These are phyloP conservation scores for Rhynchosporium secalis DNA, from an alignment of 2,329 filamentous ascomycete genomes.

Conservation along the genomic window DNA sequence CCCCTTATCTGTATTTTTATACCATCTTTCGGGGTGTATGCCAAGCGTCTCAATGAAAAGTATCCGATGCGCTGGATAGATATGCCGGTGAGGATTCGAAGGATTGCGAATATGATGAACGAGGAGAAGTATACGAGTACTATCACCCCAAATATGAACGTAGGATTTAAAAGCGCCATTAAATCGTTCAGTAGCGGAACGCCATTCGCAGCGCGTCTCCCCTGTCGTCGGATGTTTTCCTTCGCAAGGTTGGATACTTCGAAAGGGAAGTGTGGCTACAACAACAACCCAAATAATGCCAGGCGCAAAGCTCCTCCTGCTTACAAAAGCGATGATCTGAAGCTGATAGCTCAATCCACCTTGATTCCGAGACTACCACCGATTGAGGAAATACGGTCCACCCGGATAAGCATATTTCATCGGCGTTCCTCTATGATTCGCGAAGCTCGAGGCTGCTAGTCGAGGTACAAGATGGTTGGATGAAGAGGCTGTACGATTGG, in stretches of 20 bases:
- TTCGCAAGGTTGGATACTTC: not conserved
- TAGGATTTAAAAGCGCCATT: constrained; percentile 70
- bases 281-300: not conserved
- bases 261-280: constrained; percentile 1
- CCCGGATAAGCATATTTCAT: constrained; percentile 19
- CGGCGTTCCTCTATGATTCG: not conserved
- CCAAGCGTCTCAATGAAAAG: constrained; percentile 84
- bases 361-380: constrained; percentile 6
- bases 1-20: constrained; percentile 86
- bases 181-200: constrained; percentile 25
- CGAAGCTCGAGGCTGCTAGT: constrained; percentile 6
- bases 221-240: not conserved
- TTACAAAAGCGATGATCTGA: constrained; percentile 5
- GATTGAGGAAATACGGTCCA: not conserved
- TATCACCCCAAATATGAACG: constrained; percentile 82
- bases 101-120: constrained; percentile 88
- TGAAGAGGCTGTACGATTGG: constrained; percentile 7
- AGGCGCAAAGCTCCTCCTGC: constrained; percentile 1
- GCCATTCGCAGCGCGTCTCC: constrained; percentile 28
- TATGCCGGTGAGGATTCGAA: constrained; percentile 88
- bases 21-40: constrained; percentile 87
- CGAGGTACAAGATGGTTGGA: constrained; percentile 9
- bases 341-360: not conserved
- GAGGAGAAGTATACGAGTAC: constrained; percentile 87
- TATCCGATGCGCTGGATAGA: constrained; percentile 96